Evolutionary conservation across 1,139 yeast genomes (phyloP), one percentile per base, ranked within the genome.

Genomic region (Nakaseomyces delphensis): DNA sequence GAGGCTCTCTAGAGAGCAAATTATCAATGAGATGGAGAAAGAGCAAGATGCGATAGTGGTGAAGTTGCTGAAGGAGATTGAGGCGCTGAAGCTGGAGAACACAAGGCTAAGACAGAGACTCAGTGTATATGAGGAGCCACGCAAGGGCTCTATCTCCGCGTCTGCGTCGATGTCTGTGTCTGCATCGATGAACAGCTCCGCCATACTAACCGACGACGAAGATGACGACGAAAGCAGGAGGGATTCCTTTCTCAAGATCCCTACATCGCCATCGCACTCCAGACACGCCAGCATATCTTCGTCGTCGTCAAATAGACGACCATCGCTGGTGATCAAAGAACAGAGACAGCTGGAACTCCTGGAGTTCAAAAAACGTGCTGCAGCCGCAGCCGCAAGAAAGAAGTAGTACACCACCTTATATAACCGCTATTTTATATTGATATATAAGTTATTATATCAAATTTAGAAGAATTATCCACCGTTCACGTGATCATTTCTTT

Each of bases 31-130:
- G 45, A 76, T 78, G 82, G 84, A 78, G 53, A 69, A 76, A 43
- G 83, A 78, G 53, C 83, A 78, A 54, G 83, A 78, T 52, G 79
- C 78, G 3, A 73, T 77, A 30, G 83, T 77, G 13, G 60, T 77
- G 49, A 73, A 70, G 52, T 59, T 78, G 35, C 71, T 76, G 73
- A 70, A 68, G 49, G 82, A 78, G 51, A 76, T 77, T 33, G 69
- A 69, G 19, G 48, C 49, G 9, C 61, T 78, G 44, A 73, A 70
- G 49, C 75, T 73, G 30, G 83, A 78, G 46, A 77, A 76, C 40
- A 43, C 43, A 29, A 46, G 49, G 36, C 42, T 55, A 36, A 45
- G 37, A 18, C 37, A 33, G 37, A 14, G 37, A 18, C 18, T 33
- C 2, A 21, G 27, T 15, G 27, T 33, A 16, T 33, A 20, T n/a